These are phyloP conservation scores for Scopulariopsis brevicaulis DNA, from an alignment of 2,329 filamentous ascomycete genomes.

Conservation along the genomic window DNA sequence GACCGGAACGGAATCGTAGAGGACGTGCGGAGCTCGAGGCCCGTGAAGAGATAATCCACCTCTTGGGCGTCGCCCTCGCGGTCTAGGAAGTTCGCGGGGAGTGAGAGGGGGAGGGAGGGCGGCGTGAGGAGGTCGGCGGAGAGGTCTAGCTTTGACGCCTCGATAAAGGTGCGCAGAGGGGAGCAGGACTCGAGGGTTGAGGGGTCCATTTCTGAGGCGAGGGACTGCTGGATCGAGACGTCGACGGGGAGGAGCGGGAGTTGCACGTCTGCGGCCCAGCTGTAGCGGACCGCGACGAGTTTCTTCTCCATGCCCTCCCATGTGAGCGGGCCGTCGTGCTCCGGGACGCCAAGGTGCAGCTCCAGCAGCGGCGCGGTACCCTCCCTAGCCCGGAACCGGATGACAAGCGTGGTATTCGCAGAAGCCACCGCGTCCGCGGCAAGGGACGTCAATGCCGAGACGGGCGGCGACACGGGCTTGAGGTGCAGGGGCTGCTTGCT, in stretches of 20 bases:
- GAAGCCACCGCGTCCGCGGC: not conserved
- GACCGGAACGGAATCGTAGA: constrained; percentile 28
- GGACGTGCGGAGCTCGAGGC: constrained; percentile 38
- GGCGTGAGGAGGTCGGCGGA: constrained; percentile 29
- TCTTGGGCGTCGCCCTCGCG: constrained; percentile 1
- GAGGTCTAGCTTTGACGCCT: constrained; percentile 31
- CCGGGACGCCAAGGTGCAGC: constrained; percentile 8
- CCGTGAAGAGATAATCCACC: constrained; percentile 29
- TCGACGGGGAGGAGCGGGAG: constrained; percentile 28
- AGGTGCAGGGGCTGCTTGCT: constrained; percentile 17
- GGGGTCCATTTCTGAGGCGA: constrained; percentile 1
- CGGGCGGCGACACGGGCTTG: constrained; percentile 32
- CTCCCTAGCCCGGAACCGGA: constrained; percentile 7
- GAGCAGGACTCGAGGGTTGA: not conserved
- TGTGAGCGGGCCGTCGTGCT: constrained; percentile 7
- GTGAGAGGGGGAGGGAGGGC: constrained; percentile 27
- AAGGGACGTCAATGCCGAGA: constrained; percentile 27
- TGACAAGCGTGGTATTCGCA: constrained; percentile 2
- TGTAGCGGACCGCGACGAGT: constrained; percentile 25
- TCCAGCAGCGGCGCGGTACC: not conserved
- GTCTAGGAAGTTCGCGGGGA: constrained; percentile 19
- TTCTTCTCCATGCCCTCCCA: constrained; percentile 15
- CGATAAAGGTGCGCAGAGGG: constrained; percentile 28
- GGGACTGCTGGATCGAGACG: constrained; percentile 25
- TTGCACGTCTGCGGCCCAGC: constrained; percentile 23